Evolutionary conservation across 1,284 basidiomycete genomes (phyloP).

Genomic region (Fomitopsis pinicola): DNA sequence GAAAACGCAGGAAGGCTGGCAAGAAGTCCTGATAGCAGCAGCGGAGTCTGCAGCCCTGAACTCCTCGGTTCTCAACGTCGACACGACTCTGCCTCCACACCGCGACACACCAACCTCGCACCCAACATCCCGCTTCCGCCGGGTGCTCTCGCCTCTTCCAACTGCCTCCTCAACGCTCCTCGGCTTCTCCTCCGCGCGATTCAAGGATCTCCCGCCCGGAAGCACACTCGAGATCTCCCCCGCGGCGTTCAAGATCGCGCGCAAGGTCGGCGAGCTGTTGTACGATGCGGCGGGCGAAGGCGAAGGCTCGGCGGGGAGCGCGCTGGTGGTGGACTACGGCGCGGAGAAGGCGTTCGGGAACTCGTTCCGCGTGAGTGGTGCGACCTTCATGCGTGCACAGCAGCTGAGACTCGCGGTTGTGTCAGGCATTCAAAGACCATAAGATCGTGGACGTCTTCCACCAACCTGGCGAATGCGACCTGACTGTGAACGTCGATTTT

Average conservation of each 20-base stretch:
- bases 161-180: conserved; percentile 67
- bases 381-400: background rate
- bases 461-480: conserved; percentile 82
- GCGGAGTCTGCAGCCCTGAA: conserved; percentile 17
- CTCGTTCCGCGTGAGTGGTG: conserved; percentile 70
- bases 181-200: conserved; percentile 68
- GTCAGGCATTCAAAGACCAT: conserved; percentile 86
- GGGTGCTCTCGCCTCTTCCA: conserved; percentile 63
- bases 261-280: conserved; percentile 63
- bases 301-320: conserved; percentile 58
- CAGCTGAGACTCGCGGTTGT: background rate
- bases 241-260: conserved; percentile 63
- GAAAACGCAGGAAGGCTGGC: conserved; percentile 81
- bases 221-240: conserved; percentile 78
- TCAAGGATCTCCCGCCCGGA: conserved; percentile 60
- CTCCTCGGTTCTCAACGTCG: background rate
- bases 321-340: conserved; percentile 91
- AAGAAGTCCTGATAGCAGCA: conserved; percentile 78
- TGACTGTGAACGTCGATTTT: conserved; percentile 97
- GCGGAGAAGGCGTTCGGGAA: conserved; percentile 65
- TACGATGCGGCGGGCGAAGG: conserved; percentile 16
- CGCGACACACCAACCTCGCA: background rate
- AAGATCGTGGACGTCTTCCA: conserved; percentile 84
- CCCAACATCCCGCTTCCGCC: conserved; percentile 45
- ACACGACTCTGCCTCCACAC: background rate